These are phyloP conservation scores for Nitzschia inconspicua DNA, from an alignment of 108 stramenopile species.

Conservation along the genomic window DNA sequence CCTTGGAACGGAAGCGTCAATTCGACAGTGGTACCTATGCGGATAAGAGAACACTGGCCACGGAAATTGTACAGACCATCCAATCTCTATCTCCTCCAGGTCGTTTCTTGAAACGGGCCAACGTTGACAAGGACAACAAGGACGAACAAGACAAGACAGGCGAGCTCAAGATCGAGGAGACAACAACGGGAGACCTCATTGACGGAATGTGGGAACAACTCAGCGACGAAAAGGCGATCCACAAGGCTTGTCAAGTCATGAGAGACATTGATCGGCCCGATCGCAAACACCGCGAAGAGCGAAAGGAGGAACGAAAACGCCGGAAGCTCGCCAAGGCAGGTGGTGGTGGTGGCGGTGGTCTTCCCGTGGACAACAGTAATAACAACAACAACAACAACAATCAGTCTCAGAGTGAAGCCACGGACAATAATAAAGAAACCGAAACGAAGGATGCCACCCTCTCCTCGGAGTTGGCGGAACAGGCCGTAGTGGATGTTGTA, in stretches of 20 bases:
- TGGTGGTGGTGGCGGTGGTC: not conserved
- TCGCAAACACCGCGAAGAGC: constrained; percentile 38
- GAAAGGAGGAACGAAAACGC: constrained; percentile 8
- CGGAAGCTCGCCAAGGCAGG: not conserved
- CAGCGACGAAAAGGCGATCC: constrained; percentile 50
- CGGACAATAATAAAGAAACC: too few relatives aligned
- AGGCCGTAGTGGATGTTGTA: too few relatives aligned
- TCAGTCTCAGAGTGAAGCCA: too few relatives aligned
- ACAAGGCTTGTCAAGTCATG: constrained; percentile 79
- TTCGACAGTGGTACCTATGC: constrained; percentile 61
- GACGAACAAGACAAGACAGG: not conserved
- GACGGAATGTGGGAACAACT: constrained; percentile 69
- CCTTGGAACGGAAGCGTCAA: constrained; percentile 44
- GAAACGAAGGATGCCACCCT: too few relatives aligned
- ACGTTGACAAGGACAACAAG: not conserved
- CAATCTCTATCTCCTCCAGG: constrained; percentile 75
- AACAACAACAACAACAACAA: too few relatives aligned
- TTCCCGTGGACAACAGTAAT: too few relatives aligned
- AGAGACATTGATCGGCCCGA: constrained; percentile 61
- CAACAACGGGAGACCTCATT: constrained; percentile 8
- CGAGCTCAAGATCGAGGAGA: not conserved
- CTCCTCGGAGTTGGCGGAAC: too few relatives aligned
- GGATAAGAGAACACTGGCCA: constrained; percentile 68
- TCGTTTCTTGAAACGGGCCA: constrained; percentile 54
- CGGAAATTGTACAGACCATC: constrained; percentile 64